A percentile compares a stretch with the other conserved stretches of the same genome.
Conservation (phyloP, 1,139 yeast genomes). For the Saccharomycopsis hybrid region DNA sequence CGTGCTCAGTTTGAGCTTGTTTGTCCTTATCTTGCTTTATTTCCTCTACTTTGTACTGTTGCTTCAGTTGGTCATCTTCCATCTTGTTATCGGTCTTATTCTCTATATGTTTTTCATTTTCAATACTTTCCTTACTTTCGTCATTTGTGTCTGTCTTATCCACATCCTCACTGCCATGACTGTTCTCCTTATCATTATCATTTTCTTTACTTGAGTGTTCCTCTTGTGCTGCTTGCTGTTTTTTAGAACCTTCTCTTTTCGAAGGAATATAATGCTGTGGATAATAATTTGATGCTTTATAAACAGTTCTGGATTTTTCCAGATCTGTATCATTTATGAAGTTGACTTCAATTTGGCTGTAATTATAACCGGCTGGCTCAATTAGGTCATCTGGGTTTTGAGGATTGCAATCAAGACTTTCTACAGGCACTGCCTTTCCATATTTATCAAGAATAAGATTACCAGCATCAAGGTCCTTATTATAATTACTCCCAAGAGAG, state of each 20-base stretch:
- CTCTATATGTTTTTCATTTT: background rate
- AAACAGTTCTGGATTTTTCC: too few relatives aligned
- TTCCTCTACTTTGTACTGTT: too few relatives aligned
- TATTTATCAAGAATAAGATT: too few relatives aligned
- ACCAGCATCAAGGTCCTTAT: too few relatives aligned
- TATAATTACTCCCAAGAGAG: too few relatives aligned
- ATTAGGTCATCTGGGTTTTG: conserved; percentile 15
- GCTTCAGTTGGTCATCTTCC: too few relatives aligned
- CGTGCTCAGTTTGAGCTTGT: too few relatives aligned
- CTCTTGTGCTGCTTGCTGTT: background rate
- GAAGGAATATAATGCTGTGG: background rate
- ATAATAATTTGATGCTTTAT: background rate
- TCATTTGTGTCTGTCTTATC: background rate
- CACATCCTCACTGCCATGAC: background rate
- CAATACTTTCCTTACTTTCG: background rate
- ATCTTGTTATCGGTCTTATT: too few relatives aligned
- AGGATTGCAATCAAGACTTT: conserved; percentile 14
- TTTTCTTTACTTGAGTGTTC: background rate
- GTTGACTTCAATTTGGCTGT: conserved; percentile 8
- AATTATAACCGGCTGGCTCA: background rate
- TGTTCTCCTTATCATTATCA: background rate
- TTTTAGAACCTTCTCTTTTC: background rate
- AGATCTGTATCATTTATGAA: conserved; percentile 13
- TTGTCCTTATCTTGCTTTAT: too few relatives aligned
- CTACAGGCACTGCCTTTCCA: background rate